Percentiles rank a stretch among this genome's conserved stretches.
Evolutionary conservation across 2,329 filamentous ascomycete genomes (phyloP).

Genomic region (Microdochium nivale): DNA sequence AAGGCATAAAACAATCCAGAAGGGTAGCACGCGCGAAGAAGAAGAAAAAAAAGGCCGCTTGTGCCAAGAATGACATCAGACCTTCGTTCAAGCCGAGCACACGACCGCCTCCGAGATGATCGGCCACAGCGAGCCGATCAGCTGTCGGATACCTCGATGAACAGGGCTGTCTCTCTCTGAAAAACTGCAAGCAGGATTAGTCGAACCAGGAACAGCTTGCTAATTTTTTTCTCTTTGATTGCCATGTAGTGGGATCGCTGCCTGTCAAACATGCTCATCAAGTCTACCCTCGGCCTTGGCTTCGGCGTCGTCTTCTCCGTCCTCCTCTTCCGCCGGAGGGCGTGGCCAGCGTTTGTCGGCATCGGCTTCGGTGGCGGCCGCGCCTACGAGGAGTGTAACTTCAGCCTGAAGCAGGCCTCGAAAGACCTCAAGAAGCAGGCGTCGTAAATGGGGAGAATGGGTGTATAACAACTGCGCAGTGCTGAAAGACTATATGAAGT

Average conservation of each 20-base stretch:
- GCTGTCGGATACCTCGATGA: too few species aligned
- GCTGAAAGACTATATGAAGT: too few species aligned
- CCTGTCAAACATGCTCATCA: constrained; percentile 94
- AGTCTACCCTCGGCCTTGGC: constrained; percentile 87
- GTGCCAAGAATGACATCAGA: too few species aligned
- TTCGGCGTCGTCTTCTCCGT: constrained; percentile 99
- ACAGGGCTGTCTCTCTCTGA: too few species aligned
- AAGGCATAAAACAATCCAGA: too few species aligned
- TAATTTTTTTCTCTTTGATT: constrained; percentile 13
- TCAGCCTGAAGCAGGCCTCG: constrained; percentile 55
- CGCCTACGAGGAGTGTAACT: constrained; percentile 98
- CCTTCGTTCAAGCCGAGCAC: too few species aligned
- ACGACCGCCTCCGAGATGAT: too few species aligned
- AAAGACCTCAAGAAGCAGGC: constrained; percentile 47
- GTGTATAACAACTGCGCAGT: not conserved
- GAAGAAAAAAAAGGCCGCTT: too few species aligned
- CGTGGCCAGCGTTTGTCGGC: constrained; percentile 94
- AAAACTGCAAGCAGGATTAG: too few species aligned
- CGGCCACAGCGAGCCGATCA: too few species aligned
- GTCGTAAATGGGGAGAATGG: constrained; percentile 11
- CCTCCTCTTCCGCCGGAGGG: constrained; percentile 93
- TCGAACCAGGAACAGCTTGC: constrained; percentile 1
- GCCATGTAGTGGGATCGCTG: constrained; percentile 85
- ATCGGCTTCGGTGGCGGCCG: constrained; percentile 92
- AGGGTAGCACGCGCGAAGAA: too few species aligned